Evolutionary conservation across 441 rosid genomes (phyloP).

Genomic region (Erysimum cheiri): DNA sequence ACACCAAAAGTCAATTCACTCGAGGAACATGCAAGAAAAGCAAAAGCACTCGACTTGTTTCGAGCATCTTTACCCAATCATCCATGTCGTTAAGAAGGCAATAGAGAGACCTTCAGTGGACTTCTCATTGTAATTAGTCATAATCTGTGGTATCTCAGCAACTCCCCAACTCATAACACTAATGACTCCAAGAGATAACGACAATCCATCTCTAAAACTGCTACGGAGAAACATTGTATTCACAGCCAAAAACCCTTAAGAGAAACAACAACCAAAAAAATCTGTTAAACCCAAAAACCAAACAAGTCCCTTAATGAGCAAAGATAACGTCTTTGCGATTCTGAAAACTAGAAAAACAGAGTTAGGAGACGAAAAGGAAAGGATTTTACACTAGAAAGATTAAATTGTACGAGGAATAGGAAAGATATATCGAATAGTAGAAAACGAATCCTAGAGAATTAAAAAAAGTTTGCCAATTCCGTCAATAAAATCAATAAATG

Average conservation of each 20-base stretch:
- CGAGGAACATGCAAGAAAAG: background rate
- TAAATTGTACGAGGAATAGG: background rate
- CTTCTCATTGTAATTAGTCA: constrained; percentile 71
- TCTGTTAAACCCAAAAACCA: constrained; percentile 23
- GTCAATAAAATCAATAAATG: constrained; percentile 1
- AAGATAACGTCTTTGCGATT: constrained; percentile 17
- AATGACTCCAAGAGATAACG: constrained; percentile 62
- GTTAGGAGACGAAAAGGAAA: background rate
- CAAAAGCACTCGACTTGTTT: background rate
- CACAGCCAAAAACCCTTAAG: constrained; percentile 6
- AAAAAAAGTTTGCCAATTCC: background rate
- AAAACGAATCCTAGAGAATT: background rate
- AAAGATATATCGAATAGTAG: background rate
- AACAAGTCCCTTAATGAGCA: background rate
- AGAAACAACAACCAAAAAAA: background rate
- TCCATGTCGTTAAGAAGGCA: constrained; percentile 80
- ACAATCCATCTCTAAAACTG: constrained; percentile 55
- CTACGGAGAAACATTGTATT: constrained; percentile 41
- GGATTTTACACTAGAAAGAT: background rate
- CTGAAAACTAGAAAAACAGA: background rate
- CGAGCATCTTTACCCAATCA: constrained; percentile 58
- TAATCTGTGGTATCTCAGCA: constrained; percentile 83
- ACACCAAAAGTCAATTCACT: background rate
- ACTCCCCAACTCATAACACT: constrained; percentile 87
- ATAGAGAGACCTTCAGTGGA: constrained; percentile 84